These are phyloP conservation scores for Gilbertella persicaria DNA, from an alignment of 371 early-diverging fungal species.

Conservation along the genomic window DNA sequence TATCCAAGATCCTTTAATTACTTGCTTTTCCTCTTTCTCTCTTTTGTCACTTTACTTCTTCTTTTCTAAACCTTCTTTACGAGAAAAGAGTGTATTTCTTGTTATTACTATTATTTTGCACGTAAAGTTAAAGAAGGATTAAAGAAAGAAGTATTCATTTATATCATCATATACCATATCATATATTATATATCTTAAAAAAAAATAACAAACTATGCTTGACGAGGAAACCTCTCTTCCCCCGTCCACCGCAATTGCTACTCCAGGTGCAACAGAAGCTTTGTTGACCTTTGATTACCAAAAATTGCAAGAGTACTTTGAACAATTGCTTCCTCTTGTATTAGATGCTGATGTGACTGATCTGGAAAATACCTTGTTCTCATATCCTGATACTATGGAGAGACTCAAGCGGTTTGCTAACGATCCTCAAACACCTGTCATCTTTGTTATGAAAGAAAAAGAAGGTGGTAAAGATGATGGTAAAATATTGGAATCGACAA, in stretches of 20 bases:
- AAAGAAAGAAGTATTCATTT: no score
- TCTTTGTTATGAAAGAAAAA: constrained; percentile 81
- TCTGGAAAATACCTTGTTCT: constrained; percentile 61
- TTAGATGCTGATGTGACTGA: constrained; percentile 70
- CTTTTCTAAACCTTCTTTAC: no score
- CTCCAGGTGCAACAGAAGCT: constrained; percentile 12
- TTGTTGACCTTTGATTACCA: constrained; percentile 58
- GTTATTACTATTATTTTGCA: no score
- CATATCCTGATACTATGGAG: constrained; percentile 71
- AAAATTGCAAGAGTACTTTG: constrained; percentile 68
- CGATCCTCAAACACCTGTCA: constrained; percentile 74
- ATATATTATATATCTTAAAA: not conserved
- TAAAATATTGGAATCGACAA: no score
- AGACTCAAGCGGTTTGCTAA: constrained; percentile 78
- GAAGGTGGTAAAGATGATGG: constrained; percentile 60
- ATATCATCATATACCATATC: no score
- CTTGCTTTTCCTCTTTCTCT: no score
- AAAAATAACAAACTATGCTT: constrained; percentile 9
- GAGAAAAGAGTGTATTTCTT: no score
- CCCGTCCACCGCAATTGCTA: constrained; percentile 9
- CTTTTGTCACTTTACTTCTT: no score
- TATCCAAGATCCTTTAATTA: no score
- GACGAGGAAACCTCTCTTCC: constrained; percentile 20
- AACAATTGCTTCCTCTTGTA: constrained; percentile 70
- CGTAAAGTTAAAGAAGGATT: no score